phyloP scores from a whole-genome alignment of 805 yeast species.

The Saccharomyces eubayanus region DNA sequence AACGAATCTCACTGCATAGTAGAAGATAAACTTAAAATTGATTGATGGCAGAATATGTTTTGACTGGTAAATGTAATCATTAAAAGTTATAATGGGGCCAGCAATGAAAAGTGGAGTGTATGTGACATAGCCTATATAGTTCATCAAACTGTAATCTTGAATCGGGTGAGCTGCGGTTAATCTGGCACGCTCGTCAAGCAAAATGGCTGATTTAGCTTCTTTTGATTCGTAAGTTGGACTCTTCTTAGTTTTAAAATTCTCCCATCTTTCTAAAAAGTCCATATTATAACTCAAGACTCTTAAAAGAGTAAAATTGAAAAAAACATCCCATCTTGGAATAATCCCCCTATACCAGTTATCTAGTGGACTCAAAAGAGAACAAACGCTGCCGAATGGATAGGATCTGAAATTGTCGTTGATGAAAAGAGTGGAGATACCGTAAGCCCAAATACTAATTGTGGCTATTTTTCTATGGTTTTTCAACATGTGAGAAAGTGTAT shows the following conservation, averaged over 20 bases:
- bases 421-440: constrained; percentile 71
- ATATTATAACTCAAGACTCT: constrained; percentile 76
- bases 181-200: constrained; percentile 54
- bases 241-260: constrained; percentile 38
- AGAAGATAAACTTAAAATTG: constrained; percentile 40
- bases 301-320: constrained; percentile 80
- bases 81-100: constrained; percentile 90
- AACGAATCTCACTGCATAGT: constrained; percentile 59
- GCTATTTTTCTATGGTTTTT: constrained; percentile 34
- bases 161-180: constrained; percentile 54
- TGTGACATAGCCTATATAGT: constrained; percentile 66
- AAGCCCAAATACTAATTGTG: constrained; percentile 53
- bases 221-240: constrained; percentile 7
- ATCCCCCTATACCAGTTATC: constrained; percentile 65
- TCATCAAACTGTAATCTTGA: constrained; percentile 50
- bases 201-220: constrained; percentile 10
- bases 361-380: constrained; percentile 38
- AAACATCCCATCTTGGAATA: constrained; percentile 90
- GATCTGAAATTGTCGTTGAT: constrained; percentile 62
- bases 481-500: constrained; percentile 20
- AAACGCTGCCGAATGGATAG: constrained; percentile 40
- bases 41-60: constrained; percentile 53
- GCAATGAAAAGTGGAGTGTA: constrained; percentile 90
- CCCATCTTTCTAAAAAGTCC: constrained; percentile 52
- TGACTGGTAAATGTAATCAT: constrained; percentile 78